phyloP scores from a whole-genome alignment of 192 early-diverging fungal species.

The Neocallimastix lanati region DNA sequence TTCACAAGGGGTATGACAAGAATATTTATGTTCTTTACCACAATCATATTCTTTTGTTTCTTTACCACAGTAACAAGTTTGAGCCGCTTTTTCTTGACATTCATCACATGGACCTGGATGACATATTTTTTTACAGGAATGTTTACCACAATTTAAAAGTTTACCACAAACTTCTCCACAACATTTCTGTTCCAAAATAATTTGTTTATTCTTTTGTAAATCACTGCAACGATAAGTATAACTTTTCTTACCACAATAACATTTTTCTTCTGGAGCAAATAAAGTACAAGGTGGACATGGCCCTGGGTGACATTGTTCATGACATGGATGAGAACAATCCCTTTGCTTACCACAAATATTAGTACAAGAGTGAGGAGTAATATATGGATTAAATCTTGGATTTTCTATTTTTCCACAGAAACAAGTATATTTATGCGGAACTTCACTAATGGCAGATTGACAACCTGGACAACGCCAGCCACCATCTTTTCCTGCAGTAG shows the following conservation, averaged over 20 bases:
- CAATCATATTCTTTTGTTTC: conserved; percentile 31
- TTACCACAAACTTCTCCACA: conserved; percentile 56
- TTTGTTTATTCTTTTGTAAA: conserved; percentile 18
- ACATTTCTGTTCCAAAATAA: conserved; percentile 16
- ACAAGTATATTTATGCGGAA: conserved; percentile 61
- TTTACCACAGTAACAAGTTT: conserved; percentile 53
- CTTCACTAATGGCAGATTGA: conserved; percentile 41
- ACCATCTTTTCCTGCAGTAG: conserved; percentile 3
- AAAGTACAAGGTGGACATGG: conserved; percentile 81
- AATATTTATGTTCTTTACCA: conserved; percentile 31
- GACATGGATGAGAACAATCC: conserved; percentile 59
- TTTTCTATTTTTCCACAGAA: conserved; percentile 70
- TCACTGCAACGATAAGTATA: conserved; percentile 58
- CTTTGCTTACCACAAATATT: conserved; percentile 45
- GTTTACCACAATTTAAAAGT: conserved; percentile 48
- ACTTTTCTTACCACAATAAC: conserved; percentile 61
- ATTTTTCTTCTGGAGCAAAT: conserved; percentile 51
- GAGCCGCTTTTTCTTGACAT: conserved; percentile 27
- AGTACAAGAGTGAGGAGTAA: conserved; percentile 72
- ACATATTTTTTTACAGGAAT: conserved; percentile 42
- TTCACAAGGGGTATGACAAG: conserved; percentile 24
- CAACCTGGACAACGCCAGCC: conserved; percentile 88
- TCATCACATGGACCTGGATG: conserved; percentile 50
- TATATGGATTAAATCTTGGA: conserved; percentile 40
- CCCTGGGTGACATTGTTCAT: conserved; percentile 73